These are phyloP conservation scores for Aspergillus aculeatus DNA, from an alignment of 2,329 filamentous ascomycete genomes.

Conservation along the genomic window DNA sequence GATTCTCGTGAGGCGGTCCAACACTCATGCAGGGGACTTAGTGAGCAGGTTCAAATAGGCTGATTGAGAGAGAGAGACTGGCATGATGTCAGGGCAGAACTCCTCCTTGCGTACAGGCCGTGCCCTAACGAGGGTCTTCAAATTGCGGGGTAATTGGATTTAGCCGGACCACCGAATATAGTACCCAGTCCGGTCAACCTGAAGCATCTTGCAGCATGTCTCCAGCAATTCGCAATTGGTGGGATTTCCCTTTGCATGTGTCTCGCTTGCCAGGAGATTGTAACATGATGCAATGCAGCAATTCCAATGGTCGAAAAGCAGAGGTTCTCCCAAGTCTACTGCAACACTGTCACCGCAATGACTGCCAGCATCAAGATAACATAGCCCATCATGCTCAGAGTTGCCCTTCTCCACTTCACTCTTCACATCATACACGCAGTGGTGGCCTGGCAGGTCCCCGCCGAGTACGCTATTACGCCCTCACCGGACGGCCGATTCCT, in stretches of 20 bases:
- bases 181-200: too few relatives aligned
- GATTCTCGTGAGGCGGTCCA: background rate
- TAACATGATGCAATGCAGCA: background rate
- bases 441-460: background rate
- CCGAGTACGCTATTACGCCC: slow-evolving; percentile 1
- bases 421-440: background rate
- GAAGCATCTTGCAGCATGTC: too few relatives aligned
- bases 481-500: slow-evolving; percentile 5
- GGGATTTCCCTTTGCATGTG: background rate
- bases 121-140: background rate
- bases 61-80: background rate
- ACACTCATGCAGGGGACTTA: too few relatives aligned
- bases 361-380: background rate
- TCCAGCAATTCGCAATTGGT: background rate
- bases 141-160: background rate
- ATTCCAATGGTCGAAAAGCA: background rate
- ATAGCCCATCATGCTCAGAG: background rate
- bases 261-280: background rate
- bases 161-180: too few relatives aligned
- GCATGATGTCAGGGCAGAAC: background rate
- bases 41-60: background rate
- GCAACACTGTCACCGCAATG: background rate
- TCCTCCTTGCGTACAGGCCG: too few relatives aligned
- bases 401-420: background rate
- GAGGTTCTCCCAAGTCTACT: background rate